Conservation (phyloP, 768 basidiomycete genomes). For the Coprinopsis sp. region DNA sequence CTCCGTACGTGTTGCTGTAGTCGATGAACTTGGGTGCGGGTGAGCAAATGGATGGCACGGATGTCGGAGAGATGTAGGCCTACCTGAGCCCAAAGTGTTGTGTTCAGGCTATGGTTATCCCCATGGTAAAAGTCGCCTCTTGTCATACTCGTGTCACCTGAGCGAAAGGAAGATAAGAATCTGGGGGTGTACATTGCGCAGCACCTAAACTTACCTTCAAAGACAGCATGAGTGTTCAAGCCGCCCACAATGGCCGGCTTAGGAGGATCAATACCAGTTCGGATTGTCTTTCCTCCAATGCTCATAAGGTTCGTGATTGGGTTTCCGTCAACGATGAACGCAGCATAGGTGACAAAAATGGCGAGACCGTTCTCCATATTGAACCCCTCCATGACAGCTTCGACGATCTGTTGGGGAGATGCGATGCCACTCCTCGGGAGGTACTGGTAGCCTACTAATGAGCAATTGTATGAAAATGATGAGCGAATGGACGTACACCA, state of each 20-base stretch:
- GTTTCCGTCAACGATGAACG: constrained; percentile 7
- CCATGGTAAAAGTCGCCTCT: constrained; percentile 5
- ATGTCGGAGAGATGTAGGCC: background rate
- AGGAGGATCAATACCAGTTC: constrained; percentile 12
- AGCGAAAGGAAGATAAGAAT: too few relatives aligned
- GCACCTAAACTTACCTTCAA: constrained; percentile 11
- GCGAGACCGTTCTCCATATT: too few relatives aligned
- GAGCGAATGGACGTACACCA: constrained; percentile 9
- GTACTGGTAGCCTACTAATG: constrained; percentile 4
- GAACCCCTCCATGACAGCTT: constrained; percentile 16
- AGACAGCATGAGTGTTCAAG: constrained; percentile 4
- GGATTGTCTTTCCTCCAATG: too few relatives aligned
- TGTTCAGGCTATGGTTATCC: constrained; percentile 7
- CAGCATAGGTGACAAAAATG: background rate
- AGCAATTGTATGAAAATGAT: background rate
- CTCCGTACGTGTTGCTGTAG: constrained; percentile 9
- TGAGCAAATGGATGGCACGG: background rate
- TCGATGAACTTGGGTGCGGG: constrained; percentile 8
- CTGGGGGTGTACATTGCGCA: too few relatives aligned
- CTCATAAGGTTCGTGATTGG: constrained; percentile 5
- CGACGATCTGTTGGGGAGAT: constrained; percentile 12
- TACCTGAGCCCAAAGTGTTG: constrained; percentile 5
- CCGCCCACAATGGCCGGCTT: constrained; percentile 8
- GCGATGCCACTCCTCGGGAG: constrained; percentile 15
- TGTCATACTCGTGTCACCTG: constrained; percentile 1